A percentile compares a stretch with the other conserved stretches of the same genome.
Evolutionary conservation across 441 rosid genomes (phyloP).

Genomic region (Isatis lusitanica): DNA sequence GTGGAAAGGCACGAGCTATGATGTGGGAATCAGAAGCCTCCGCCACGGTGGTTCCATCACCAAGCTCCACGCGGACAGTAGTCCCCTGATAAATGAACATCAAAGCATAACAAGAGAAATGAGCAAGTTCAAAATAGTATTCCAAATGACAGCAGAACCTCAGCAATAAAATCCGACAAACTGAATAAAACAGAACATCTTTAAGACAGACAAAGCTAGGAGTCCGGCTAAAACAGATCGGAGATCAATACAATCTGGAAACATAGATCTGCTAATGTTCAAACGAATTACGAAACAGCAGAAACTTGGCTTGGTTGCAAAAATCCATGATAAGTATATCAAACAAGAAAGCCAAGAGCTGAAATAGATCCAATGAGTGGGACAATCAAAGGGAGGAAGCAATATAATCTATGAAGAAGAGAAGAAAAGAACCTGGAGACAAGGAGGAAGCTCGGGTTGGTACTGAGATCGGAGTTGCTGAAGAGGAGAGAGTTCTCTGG

Average conservation of each 20-base stretch:
- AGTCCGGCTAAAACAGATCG: constrained; percentile 5
- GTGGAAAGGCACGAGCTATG: constrained; percentile 74
- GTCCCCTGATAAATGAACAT: constrained; percentile 61
- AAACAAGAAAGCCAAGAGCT: not conserved
- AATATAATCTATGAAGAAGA: not conserved
- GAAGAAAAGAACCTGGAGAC: constrained; percentile 68
- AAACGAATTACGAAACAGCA: not conserved
- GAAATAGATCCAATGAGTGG: constrained; percentile 15
- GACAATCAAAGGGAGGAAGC: not conserved
- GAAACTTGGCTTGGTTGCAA: not conserved
- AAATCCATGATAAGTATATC: not conserved
- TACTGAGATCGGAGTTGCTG: constrained; percentile 82
- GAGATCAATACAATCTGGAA: not conserved
- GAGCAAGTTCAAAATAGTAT: not conserved
- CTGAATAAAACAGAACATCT: not conserved
- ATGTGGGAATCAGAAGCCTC: constrained; percentile 75
- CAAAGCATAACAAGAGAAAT: not conserved
- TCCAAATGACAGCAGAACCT: not conserved
- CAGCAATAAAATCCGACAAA: not conserved
- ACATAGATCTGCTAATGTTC: constrained; percentile 33
- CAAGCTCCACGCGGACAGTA: constrained; percentile 92
- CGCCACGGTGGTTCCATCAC: constrained; percentile 71
- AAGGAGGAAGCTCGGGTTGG: constrained; percentile 89
- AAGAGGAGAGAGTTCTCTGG: constrained; percentile 92
- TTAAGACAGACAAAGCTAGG: not conserved